Evolutionary conservation across 1,284 basidiomycete genomes (phyloP), one percentile per base, ranked within the genome.

Genomic region (Inonotus obliquus): DNA sequence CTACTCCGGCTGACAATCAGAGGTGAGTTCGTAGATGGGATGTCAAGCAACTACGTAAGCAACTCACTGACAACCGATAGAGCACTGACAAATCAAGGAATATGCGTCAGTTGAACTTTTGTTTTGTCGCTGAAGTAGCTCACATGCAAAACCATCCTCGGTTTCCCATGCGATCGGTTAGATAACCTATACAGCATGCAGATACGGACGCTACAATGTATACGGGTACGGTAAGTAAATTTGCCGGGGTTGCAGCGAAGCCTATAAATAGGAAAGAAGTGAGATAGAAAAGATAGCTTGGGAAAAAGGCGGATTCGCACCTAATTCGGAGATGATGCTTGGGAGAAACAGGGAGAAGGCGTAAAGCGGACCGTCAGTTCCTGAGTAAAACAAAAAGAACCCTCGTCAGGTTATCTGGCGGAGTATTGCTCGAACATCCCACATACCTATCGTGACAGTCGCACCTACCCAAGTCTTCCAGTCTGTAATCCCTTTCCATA

Each of bases 391-490:
- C 57, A 78, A 85, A n/a, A 5, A 13, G 19, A 19, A 27, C 10
- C 17, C 49, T 25, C 27, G 49, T 29, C 11, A 35, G 27, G 23
- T 5, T 23, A 49, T 49, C 47, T 23, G 21, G 2, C 21, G 23
- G 32, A 49, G 9, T 10, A 39, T 38, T 21, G n/a, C 35, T 32
- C 32, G 4, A 32, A 9, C 32, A 4, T 9, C 32, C 7, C 4
- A 32, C 32, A 9, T 48, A 57, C 32, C 37, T 51, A 65, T 21
- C 10, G 35, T 52, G 2, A 37, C 71, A 79, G 59, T 67, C 84
- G 85, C 85, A 44, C 78, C 81, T 17, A 86, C 60, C 82, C 85
- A 91, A 0, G 86, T 89, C 74, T 91, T 91, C 85, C 85, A 88
- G 65, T 91, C 89, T 11, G 74, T 62, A 62, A 89, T 66, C 67